Evolutionary conservation across 352 stramenopile species (phyloP).

Genomic region (Pythium aristosporum): DNA sequence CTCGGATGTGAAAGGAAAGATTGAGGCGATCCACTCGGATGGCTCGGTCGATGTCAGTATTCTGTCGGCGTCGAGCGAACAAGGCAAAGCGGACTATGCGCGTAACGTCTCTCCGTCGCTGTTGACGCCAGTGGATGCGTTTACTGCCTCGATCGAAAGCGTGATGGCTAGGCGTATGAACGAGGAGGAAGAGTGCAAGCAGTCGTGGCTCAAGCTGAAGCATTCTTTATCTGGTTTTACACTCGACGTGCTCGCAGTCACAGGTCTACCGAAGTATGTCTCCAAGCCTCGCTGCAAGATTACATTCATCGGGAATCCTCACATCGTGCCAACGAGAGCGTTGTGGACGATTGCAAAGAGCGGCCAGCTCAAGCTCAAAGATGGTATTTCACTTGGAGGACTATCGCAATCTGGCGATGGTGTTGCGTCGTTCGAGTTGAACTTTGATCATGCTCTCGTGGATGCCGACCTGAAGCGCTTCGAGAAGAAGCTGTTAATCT

Average conservation of each 20-base stretch:
- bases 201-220: conserved; percentile 33
- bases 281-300: conserved; percentile 39
- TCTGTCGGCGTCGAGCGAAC: conserved; percentile 8
- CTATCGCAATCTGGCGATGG: background rate
- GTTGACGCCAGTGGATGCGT: conserved; percentile 48
- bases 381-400: background rate
- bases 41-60: conserved; percentile 57
- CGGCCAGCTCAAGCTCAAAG: conserved; percentile 15
- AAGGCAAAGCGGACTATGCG: conserved; percentile 22
- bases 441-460: conserved; percentile 15
- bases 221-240: conserved; percentile 42
- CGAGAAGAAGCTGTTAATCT: conserved; percentile 11
- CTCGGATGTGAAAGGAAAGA: conserved; percentile 50
- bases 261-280: conserved; percentile 37
- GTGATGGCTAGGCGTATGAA: conserved; percentile 42
- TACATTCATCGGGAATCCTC: conserved; percentile 44
- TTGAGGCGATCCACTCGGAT: conserved; percentile 47
- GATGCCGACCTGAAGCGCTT: conserved; percentile 28
- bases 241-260: conserved; percentile 47
- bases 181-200: conserved; percentile 13
- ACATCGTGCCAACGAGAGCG: background rate
- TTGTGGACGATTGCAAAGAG: background rate
- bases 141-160: conserved; percentile 34
- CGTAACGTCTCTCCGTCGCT: conserved; percentile 28
- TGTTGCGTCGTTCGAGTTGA: conserved; percentile 6